Base-by-base conservation (phyloP, 306 rosid genomes). In the Trichosanthes cucumerina region DNA sequence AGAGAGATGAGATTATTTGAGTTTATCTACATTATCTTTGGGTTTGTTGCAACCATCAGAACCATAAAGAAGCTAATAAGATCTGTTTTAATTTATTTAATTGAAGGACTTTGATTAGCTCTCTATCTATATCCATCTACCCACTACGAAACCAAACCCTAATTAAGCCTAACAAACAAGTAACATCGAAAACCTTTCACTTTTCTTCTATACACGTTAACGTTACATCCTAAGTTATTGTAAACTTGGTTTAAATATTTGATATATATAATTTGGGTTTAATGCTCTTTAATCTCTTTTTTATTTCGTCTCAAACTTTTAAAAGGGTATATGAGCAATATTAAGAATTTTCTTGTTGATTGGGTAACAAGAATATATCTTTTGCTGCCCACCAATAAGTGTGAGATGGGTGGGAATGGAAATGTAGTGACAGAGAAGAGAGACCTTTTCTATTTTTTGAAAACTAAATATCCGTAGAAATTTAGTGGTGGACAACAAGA, bases 101-200 rank as follows among this genome's bases (percentile, higher is more conserved):
- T 68, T 21, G 11, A 64, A 43, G 34, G 76, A 14, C 0, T 11
- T 11, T 70, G 38, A 14, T 28, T 63, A 41, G 50, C 13, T 68
- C 13, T 68, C 53, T 68, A 38, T 44, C 56, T 12, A 23, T 43
- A 5, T 41, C 33, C 33, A 39, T 71, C 76, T 44, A 71, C 76
- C 76, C 36, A 46, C 76, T 71, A 71, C 57, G 6, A 71, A 71
- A 71, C 57, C 76, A 71, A 71, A 46, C 76, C 76, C 76, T 71
- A n/a, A n/a, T n/a, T n/a, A 71, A 1, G 8, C 76, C 76, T 71
- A 43, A 7, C 76, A 71, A 71, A 7, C 76, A 71, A 71, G 76
- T 46, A 71, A 71, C 56, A 49, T 71, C 76, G 9, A 18, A 13
- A 46, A 7, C 0, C 14, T 69, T 68, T 46, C 36, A 23, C 57